Percentiles rank a stretch among this genome's conserved stretches.
Conservation (phyloP, 2,329 filamentous ascomycete species). For the Emergomyces orientalis region DNA sequence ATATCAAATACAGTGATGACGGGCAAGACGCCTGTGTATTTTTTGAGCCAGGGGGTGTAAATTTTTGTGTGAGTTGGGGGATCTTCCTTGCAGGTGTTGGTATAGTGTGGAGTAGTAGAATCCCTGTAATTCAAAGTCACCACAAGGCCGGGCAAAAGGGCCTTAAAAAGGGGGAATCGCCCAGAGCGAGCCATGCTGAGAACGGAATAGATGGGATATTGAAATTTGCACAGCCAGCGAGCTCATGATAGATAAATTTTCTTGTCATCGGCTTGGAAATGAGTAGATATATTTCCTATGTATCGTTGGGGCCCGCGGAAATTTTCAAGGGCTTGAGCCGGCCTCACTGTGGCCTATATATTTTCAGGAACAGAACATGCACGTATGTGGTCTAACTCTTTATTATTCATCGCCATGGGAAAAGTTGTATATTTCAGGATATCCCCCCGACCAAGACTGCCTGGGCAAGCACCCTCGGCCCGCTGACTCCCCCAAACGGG, state of each 20-base stretch:
- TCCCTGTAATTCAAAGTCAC: not conserved
- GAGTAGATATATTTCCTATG: not conserved
- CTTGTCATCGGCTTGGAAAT: too few relatives aligned
- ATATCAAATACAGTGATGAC: not conserved
- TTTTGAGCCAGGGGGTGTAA: not conserved
- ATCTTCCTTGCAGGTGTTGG: not conserved
- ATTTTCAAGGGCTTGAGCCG: not conserved
- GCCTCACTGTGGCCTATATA: not conserved
- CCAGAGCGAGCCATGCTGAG: not conserved
- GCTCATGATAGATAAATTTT: too few relatives aligned
- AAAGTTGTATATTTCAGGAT: not conserved
- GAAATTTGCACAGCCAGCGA: not conserved
- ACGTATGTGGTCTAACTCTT: not conserved
- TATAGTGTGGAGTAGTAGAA: too few relatives aligned
- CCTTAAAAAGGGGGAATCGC: not conserved
- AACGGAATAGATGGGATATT: not conserved
- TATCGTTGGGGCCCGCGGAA: not conserved
- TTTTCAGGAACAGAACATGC: not conserved
- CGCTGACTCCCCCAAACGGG: not conserved
- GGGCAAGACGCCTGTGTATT: not conserved
- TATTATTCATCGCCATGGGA: not conserved
- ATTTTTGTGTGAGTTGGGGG: not conserved
- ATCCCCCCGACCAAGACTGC: too few relatives aligned
- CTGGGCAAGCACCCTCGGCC: slow-evolving; percentile 3
- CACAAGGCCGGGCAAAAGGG: not conserved